Conservation (phyloP, 2,329 filamentous ascomycete genomes). For the Talaromyces verruculosus region DNA sequence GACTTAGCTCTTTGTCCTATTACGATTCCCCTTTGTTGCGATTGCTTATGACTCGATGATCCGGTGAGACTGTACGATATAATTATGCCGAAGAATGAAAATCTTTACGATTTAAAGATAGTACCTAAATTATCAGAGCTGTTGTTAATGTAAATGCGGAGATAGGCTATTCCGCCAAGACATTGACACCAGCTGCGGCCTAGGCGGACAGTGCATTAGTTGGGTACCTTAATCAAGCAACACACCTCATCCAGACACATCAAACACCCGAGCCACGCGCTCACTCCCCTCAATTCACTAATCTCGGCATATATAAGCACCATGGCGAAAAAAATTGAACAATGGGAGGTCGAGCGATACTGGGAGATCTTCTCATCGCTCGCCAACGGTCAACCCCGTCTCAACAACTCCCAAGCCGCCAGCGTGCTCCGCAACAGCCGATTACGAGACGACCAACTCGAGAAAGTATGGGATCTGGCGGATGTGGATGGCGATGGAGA, state of each 20-base stretch:
- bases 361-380: slow-evolving; percentile 77
- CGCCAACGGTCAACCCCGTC: slow-evolving; percentile 61
- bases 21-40: slow-evolving; percentile 23
- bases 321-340: slow-evolving; percentile 58
- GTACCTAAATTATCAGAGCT: not conserved
- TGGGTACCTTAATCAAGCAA: slow-evolving; percentile 2
- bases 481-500: slow-evolving; percentile 98
- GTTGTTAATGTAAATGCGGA: slow-evolving; percentile 4
- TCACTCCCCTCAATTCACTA: not conserved
- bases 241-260: not conserved
- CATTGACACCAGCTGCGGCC: slow-evolving; percentile 6
- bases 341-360: slow-evolving; percentile 74
- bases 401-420: slow-evolving; percentile 69
- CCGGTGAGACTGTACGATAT: slow-evolving; percentile 15
- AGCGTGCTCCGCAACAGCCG: slow-evolving; percentile 72
- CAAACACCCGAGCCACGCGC: slow-evolving; percentile 8
- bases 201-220: slow-evolving; percentile 1
- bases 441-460: slow-evolving; percentile 78
- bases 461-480: slow-evolving; percentile 93
- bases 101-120: not conserved
- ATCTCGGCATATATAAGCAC: slow-evolving; percentile 15
- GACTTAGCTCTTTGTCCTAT: slow-evolving; percentile 13
- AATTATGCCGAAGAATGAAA: slow-evolving; percentile 5
- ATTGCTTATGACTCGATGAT: slow-evolving; percentile 15
- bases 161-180: slow-evolving; percentile 10